A percentile compares a stretch with the other conserved stretches of the same genome.
Evolutionary conservation across 768 basidiomycete genomes (phyloP).

Genomic region (Pleurotus salmoneostramineus): DNA sequence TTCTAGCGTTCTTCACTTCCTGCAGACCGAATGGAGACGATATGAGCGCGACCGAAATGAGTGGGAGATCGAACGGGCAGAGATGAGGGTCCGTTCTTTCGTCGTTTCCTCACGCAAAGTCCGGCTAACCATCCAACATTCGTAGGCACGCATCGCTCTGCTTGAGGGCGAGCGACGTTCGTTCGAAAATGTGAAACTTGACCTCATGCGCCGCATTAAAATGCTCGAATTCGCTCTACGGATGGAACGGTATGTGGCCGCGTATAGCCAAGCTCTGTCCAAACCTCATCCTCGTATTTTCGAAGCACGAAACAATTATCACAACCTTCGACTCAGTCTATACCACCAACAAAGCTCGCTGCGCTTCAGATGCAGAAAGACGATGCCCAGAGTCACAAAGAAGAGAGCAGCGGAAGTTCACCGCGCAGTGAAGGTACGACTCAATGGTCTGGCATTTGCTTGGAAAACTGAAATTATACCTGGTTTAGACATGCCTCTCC

Average conservation of each 20-base stretch:
- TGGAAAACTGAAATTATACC: constrained; percentile 10
- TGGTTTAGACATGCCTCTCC: constrained; percentile 64
- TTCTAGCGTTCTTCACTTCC: constrained; percentile 92
- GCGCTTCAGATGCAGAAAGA: constrained; percentile 68
- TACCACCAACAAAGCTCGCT: constrained; percentile 64
- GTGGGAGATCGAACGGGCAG: constrained; percentile 99
- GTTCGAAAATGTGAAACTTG: constrained; percentile 95
- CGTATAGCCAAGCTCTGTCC: background rate
- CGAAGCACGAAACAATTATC: constrained; percentile 76
- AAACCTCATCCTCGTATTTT: constrained; percentile 19
- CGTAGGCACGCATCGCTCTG: constrained; percentile 91
- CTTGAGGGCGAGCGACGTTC: constrained; percentile 96
- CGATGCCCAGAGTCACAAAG: constrained; percentile 69
- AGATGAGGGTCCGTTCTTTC: constrained; percentile 82
- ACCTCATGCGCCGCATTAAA: constrained; percentile 94
- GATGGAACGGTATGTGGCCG: constrained; percentile 78
- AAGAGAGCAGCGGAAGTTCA: constrained; percentile 77
- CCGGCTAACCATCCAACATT: constrained; percentile 15
- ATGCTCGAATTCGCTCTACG: constrained; percentile 98
- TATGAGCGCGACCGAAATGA: constrained; percentile 99
- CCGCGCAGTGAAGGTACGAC: constrained; percentile 76
- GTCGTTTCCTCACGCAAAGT: constrained; percentile 14
- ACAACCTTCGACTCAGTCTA: constrained; percentile 52
- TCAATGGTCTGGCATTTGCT: background rate
- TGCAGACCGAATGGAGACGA: constrained; percentile 96